A percentile compares a stretch with the other conserved stretches of the same genome.
phyloP scores from a whole-genome alignment of 768 basidiomycete species.

The Rhodotorula babjevae region DNA sequence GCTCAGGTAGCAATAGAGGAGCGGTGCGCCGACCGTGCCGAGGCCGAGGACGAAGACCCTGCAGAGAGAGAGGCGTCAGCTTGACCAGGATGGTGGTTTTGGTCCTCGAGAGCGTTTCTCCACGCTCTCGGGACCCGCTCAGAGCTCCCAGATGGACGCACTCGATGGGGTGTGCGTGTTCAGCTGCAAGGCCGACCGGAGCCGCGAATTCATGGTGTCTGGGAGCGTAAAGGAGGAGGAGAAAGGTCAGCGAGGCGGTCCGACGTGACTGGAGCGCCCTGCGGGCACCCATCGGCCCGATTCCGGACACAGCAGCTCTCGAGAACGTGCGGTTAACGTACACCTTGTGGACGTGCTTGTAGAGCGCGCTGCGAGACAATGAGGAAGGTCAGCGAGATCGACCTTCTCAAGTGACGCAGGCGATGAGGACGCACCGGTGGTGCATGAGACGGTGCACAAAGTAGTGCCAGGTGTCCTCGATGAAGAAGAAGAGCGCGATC shows the following conservation, averaged over 20 bases:
- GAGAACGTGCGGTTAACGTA: neutral
- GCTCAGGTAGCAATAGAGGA: conserved; percentile 59
- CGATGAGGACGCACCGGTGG: conserved; percentile 40
- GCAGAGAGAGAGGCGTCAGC: neutral
- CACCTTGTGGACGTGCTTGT: conserved; percentile 44
- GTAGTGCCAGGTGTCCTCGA: conserved; percentile 91
- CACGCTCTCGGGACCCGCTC: too few species aligned
- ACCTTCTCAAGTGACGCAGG: conserved; percentile 22
- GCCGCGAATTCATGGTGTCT: conserved; percentile 91
- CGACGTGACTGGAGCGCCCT: too few species aligned
- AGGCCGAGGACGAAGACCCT: conserved; percentile 76
- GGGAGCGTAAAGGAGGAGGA: neutral
- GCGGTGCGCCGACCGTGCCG: conserved; percentile 81
- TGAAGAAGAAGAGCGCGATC: conserved; percentile 82
- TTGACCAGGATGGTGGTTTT: too few species aligned
- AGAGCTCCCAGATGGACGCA: neutral
- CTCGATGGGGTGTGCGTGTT: conserved; percentile 96
- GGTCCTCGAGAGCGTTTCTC: neutral
- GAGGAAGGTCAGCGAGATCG: conserved; percentile 27
- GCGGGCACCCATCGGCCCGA: too few species aligned
- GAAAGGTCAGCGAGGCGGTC: neutral
- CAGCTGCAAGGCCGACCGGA: conserved; percentile 93
- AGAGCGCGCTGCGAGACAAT: conserved; percentile 20
- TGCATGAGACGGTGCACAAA: conserved; percentile 54
- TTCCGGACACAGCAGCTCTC: too few species aligned